A percentile compares a stretch with the other conserved stretches of the same genome.
These are phyloP conservation scores for Xylaria bambusicola DNA, from an alignment of 495 filamentous ascomycete genomes.

Conservation along the genomic window DNA sequence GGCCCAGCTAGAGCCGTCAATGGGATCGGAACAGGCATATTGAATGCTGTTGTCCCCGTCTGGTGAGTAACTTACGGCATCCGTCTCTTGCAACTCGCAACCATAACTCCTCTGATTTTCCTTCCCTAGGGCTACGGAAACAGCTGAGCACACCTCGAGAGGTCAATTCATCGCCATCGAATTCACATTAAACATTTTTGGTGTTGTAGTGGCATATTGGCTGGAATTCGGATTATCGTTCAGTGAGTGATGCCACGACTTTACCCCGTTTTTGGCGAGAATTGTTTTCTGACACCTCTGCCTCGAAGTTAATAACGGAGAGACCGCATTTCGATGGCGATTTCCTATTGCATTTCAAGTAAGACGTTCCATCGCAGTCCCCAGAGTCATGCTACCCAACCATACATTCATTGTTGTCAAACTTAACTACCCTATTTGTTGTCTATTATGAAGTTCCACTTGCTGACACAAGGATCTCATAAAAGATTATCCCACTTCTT, in stretches of 20 bases:
- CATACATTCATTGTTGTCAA: not conserved
- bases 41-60: constrained; percentile 72
- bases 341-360: constrained; percentile 71
- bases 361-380: not conserved
- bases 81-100: not conserved
- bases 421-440: not conserved
- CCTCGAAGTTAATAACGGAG: constrained; percentile 49
- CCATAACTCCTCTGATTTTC: not conserved
- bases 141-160: constrained; percentile 65
- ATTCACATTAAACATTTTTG: constrained; percentile 73
- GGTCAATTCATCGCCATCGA: constrained; percentile 74
- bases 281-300: not conserved
- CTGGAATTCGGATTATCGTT: constrained; percentile 65
- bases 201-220: constrained; percentile 74
- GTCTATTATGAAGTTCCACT: not conserved
- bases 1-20: constrained; percentile 61
- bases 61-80: constrained; percentile 36
- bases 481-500: constrained; percentile 62
- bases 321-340: constrained; percentile 62
- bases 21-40: constrained; percentile 71
- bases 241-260: constrained; percentile 11
- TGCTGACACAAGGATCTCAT: not conserved
- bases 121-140: constrained; percentile 58
- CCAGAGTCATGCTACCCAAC: too few species aligned
- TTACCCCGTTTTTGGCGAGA: not conserved